Base-by-base conservation (phyloP, 2,329 filamentous ascomycete genomes). In the Ophiostoma montium region DNA sequence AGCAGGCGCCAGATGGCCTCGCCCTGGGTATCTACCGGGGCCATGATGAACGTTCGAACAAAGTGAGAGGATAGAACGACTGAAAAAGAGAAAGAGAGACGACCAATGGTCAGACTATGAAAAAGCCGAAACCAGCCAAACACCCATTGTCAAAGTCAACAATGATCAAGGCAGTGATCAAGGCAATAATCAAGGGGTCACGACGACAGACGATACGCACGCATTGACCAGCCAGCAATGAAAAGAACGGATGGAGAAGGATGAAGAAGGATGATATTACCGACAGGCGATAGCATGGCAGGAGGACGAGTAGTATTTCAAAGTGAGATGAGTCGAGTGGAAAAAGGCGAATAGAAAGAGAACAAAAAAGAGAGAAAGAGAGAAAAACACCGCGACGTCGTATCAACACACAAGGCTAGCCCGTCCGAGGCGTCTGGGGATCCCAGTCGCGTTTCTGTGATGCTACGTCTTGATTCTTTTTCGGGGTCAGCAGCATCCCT, bases 31-130 rank as follows among this genome's bases (percentile, higher is more conserved):
- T 47, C 47, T 3, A n/a, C 35, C 11, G 35, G 41, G 7, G 18
- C 42, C 15, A 54, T 53, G 43, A 51, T 52, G 10, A 53, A 52
- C 54, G 54, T 54, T 38, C 30, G 9, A 18, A 18, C 2, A 12
- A 21, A 19, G 10, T 36, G 3, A 33, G 33, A 19, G n/a, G 32
- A 46, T 12, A 44, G 10, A 38, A 35, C n/a, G n/a, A n/a, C n/a
- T n/a, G n/a, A 19, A 2, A 31, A 23, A 35, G 44, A 18, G 11
- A 5, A 36, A 51, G 15, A 44, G 39, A 49, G 31, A 18, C 6
- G 9, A 16, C 8, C 27, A 48, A 33, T 27, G 12, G n/a, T 18
- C 13, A 48, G 23, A 48, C 31, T 44, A 32, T 38, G n/a, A 18
- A 41, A 33, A 35, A 21, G 33, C 27, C 16, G 10, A 19, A 35